Evolutionary conservation across 352 stramenopile genomes (phyloP).

Genomic region (Pythium dissimile): DNA sequence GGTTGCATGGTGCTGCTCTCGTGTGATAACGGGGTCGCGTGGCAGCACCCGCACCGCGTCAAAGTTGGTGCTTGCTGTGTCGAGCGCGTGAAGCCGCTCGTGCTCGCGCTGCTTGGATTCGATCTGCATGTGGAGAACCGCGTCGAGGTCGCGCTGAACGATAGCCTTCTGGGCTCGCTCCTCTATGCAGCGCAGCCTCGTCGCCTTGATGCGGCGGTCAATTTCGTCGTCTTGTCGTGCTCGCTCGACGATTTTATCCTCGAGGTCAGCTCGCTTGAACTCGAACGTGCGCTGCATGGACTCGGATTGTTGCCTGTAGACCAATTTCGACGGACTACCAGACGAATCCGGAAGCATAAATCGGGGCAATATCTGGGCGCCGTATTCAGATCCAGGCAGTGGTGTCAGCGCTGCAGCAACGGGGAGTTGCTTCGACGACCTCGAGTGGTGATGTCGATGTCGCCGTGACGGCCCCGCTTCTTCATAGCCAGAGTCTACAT

Average conservation of each 20-base stretch:
- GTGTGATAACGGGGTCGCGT: conserved; percentile 27
- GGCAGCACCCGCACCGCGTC: conserved; percentile 42
- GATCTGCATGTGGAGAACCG: conserved; percentile 50
- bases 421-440: conserved; percentile 9
- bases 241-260: not conserved
- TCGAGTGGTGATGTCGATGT: conserved; percentile 7
- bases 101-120: conserved; percentile 27
- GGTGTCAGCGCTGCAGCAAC: not conserved
- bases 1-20: conserved; percentile 24
- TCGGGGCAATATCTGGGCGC: conserved; percentile 36
- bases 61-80: conserved; percentile 9
- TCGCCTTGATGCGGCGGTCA: conserved; percentile 19
- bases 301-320: conserved; percentile 8
- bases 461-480: not conserved
- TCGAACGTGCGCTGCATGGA: conserved; percentile 15
- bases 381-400: not conserved
- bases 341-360: conserved; percentile 41
- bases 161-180: conserved; percentile 36
- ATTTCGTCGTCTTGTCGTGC: conserved; percentile 24
- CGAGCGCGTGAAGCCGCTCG: conserved; percentile 6
- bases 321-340: conserved; percentile 1
- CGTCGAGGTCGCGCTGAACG: conserved; percentile 40
- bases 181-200: conserved; percentile 41
- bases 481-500: no score
- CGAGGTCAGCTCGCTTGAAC: conserved; percentile 1